Conservation (phyloP, 169 alveolate genomes). For the Fabrea salina region DNA sequence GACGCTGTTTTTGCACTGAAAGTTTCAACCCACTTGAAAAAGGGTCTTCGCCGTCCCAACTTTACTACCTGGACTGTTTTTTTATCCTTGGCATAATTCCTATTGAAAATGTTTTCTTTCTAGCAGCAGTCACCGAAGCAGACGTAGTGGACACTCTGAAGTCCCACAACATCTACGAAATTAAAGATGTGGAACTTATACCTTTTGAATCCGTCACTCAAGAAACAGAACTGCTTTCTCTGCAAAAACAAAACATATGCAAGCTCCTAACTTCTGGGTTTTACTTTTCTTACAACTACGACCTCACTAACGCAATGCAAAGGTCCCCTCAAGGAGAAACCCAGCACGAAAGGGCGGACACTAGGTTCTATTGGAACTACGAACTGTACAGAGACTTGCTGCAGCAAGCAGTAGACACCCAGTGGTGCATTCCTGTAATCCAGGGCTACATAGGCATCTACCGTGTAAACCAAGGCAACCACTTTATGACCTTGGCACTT, state of each 20-base stretch:
- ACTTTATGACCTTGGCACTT: slow-evolving; percentile 44
- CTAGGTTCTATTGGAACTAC: slow-evolving; percentile 65
- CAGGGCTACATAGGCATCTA: slow-evolving; percentile 66
- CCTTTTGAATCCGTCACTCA: slow-evolving; percentile 39
- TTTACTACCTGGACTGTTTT: slow-evolving; percentile 18
- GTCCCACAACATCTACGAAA: slow-evolving; percentile 61
- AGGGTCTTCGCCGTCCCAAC: background rate
- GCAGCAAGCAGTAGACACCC: slow-evolving; percentile 56
- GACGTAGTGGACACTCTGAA: slow-evolving; percentile 61
- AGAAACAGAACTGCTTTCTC: background rate
- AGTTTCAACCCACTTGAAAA: slow-evolving; percentile 22
- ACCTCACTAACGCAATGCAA: slow-evolving; percentile 73
- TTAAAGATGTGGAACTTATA: slow-evolving; percentile 53
- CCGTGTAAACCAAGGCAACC: slow-evolving; percentile 10
- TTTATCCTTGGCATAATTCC: slow-evolving; percentile 72
- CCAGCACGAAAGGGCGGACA: slow-evolving; percentile 40
- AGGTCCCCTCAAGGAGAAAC: slow-evolving; percentile 35
- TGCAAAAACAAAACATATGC: background rate
- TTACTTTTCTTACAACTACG: slow-evolving; percentile 75
- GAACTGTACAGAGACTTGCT: slow-evolving; percentile 59
- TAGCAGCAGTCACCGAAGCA: slow-evolving; percentile 58
- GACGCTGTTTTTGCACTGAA: background rate
- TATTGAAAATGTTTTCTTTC: slow-evolving; percentile 52
- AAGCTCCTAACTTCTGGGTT: slow-evolving; percentile 64
- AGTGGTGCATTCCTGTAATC: slow-evolving; percentile 73